These are phyloP conservation scores for Opeltia flavorubescens DNA, from an alignment of 495 filamentous ascomycete species.

Conservation along the genomic window DNA sequence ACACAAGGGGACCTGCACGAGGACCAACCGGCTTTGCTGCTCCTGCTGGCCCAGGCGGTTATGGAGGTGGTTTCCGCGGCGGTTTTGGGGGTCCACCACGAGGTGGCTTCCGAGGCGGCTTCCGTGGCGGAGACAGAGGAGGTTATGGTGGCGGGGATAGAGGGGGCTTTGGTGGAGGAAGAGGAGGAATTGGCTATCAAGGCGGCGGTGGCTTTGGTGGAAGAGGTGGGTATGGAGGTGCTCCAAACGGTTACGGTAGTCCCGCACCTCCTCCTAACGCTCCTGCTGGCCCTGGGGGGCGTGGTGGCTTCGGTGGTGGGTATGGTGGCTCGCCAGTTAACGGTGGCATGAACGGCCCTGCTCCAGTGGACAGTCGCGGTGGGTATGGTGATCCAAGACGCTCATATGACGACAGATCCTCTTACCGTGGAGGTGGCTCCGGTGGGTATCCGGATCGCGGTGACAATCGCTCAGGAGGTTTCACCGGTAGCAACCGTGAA, in stretches of 20 bases:
- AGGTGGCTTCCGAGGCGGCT: slow-evolving; percentile 36
- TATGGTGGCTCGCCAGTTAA: slow-evolving; percentile 23
- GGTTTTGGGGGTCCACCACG: slow-evolving; percentile 35
- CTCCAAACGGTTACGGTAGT: slow-evolving; percentile 27
- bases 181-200: slow-evolving; percentile 45
- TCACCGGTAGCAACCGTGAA: slow-evolving; percentile 40
- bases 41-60: slow-evolving; percentile 53
- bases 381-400: slow-evolving; percentile 28
- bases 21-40: slow-evolving; percentile 53
- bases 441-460: slow-evolving; percentile 17
- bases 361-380: slow-evolving; percentile 13
- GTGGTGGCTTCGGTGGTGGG: slow-evolving; percentile 48
- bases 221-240: slow-evolving; percentile 31
- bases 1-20: slow-evolving; percentile 70
- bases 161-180: slow-evolving; percentile 29
- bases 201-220: slow-evolving; percentile 44
- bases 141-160: slow-evolving; percentile 52
- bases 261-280: slow-evolving; percentile 56
- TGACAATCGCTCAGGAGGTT: slow-evolving; percentile 27
- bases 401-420: slow-evolving; percentile 19
- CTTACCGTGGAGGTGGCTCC: slow-evolving; percentile 20
- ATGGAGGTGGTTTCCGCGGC: slow-evolving; percentile 52
- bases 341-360: slow-evolving; percentile 19
- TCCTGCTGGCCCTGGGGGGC: slow-evolving; percentile 52
- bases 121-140: slow-evolving; percentile 38